Evolutionary conservation across 2,329 filamentous ascomycete species (phyloP).

Genomic region (Neoascochyta sp.): DNA sequence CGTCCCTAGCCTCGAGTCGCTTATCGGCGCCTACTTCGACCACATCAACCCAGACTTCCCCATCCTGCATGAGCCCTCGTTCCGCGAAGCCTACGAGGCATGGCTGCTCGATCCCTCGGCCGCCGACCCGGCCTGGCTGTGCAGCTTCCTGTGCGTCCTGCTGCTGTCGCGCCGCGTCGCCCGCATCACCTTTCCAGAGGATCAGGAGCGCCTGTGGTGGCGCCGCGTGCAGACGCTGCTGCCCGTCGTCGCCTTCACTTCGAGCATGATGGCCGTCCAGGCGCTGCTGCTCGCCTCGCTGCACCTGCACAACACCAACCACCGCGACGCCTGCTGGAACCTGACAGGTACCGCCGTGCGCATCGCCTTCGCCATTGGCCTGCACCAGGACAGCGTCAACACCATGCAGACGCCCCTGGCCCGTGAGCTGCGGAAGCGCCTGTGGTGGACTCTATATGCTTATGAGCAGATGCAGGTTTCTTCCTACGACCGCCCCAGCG

Average conservation of each 20-base stretch:
- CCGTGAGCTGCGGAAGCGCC: slow-evolving; percentile 46
- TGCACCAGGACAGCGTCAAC: slow-evolving; percentile 43
- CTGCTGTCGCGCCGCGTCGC: slow-evolving; percentile 40
- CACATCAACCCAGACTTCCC: slow-evolving; percentile 44
- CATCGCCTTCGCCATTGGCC: slow-evolving; percentile 45
- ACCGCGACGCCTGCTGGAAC: slow-evolving; percentile 45
- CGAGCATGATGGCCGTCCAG: slow-evolving; percentile 42
- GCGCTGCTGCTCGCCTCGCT: slow-evolving; percentile 43
- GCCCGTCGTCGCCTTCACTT: slow-evolving; percentile 44
- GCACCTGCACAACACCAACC: slow-evolving; percentile 47
- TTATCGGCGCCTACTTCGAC: slow-evolving; percentile 43
- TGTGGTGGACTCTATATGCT: slow-evolving; percentile 53
- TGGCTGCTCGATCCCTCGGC: slow-evolving; percentile 30
- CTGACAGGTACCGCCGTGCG: slow-evolving; percentile 44
- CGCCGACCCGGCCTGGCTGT: slow-evolving; percentile 42
- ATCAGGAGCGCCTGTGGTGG: slow-evolving; percentile 44
- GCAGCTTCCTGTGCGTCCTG: slow-evolving; percentile 42
- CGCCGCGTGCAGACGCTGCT: slow-evolving; percentile 40
- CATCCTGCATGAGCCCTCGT: slow-evolving; percentile 44
- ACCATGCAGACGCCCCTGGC: slow-evolving; percentile 34
- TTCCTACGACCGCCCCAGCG: slow-evolving; percentile 45
- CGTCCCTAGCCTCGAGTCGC: slow-evolving; percentile 28
- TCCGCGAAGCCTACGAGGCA: slow-evolving; percentile 41
- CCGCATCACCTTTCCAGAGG: slow-evolving; percentile 31
- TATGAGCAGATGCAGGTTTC: slow-evolving; percentile 48